Conservation (phyloP, 257 asterid genomes). For the Eucommia ulmoides region DNA sequence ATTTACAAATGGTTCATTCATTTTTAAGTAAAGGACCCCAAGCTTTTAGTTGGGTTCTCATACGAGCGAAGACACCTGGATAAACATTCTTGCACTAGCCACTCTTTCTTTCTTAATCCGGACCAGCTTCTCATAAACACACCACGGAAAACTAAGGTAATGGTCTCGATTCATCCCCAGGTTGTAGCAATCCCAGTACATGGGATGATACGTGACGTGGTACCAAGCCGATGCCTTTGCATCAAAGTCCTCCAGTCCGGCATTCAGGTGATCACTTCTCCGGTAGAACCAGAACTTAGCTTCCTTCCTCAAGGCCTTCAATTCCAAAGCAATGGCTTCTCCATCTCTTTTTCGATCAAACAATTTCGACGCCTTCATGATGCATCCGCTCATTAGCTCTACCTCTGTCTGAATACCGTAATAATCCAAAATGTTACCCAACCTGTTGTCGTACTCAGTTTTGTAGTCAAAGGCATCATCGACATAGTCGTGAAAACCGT, state of each 20-base stretch:
- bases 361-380: conserved; percentile 51
- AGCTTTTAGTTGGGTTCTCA: conserved; percentile 8
- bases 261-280: conserved; percentile 19
- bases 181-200: conserved; percentile 52
- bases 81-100: conserved; percentile 8
- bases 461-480: conserved; percentile 56
- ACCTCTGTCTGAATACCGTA: conserved; percentile 80
- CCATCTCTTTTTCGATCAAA: conserved; percentile 73
- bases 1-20: no score
- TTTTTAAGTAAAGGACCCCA: no score
- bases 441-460: conserved; percentile 54
- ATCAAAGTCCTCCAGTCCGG: conserved; percentile 18
- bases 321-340: conserved; percentile 56
- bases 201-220: conserved; percentile 61
- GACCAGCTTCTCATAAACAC: conserved; percentile 58
- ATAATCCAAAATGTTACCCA: conserved; percentile 83
- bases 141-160: conserved; percentile 80
- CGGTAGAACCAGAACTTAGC: conserved; percentile 52
- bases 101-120: conserved; percentile 40
- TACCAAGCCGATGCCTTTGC: conserved; percentile 93
- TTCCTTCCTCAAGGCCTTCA: conserved; percentile 60
- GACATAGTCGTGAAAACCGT: conserved; percentile 45
- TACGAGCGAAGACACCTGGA: conserved; percentile 16
- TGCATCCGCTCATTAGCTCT: conserved; percentile 64
- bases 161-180: conserved; percentile 51